Evolutionary conservation across 1,139 yeast species (phyloP).

Genomic region (Scheffersomyces parashehatae): DNA sequence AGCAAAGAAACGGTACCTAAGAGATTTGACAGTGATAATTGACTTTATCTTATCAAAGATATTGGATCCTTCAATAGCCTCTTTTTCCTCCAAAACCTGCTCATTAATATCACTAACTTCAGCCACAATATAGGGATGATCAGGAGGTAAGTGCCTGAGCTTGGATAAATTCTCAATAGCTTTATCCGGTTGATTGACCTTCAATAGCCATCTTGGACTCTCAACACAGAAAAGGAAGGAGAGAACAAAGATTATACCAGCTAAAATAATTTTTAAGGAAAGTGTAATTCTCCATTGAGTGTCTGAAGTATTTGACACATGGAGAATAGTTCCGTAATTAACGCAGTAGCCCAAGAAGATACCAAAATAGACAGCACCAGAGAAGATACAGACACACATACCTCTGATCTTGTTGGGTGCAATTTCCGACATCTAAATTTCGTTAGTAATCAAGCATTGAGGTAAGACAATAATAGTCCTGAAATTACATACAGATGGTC

Average conservation of each 20-base stretch:
- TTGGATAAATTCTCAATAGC: slow-evolving; percentile 41
- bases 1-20: slow-evolving; percentile 46
- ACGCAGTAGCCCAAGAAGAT: slow-evolving; percentile 54
- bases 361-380: slow-evolving; percentile 59
- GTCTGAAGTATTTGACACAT: slow-evolving; percentile 27
- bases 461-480: slow-evolving; percentile 5
- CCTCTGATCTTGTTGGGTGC: slow-evolving; percentile 58
- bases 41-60: slow-evolving; percentile 29
- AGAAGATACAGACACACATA: slow-evolving; percentile 47
- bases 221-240: slow-evolving; percentile 41
- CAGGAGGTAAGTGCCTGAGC: slow-evolving; percentile 50
- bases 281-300: slow-evolving; percentile 35
- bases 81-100: slow-evolving; percentile 40
- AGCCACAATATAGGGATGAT: slow-evolving; percentile 52
- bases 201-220: slow-evolving; percentile 49
- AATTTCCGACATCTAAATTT: slow-evolving; percentile 40
- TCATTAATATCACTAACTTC: slow-evolving; percentile 54
- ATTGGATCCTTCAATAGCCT: slow-evolving; percentile 32
- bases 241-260: slow-evolving; percentile 40
- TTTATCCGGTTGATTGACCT: slow-evolving; percentile 33
- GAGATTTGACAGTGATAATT: slow-evolving; percentile 34
- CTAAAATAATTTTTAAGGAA: slow-evolving; percentile 36
- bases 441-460: slow-evolving; percentile 12
- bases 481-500: slow-evolving; percentile 35
- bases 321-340: slow-evolving; percentile 42